These are phyloP conservation scores for Phytophthora agathidicida DNA, from an alignment of 352 stramenopile species.

Conservation along the genomic window DNA sequence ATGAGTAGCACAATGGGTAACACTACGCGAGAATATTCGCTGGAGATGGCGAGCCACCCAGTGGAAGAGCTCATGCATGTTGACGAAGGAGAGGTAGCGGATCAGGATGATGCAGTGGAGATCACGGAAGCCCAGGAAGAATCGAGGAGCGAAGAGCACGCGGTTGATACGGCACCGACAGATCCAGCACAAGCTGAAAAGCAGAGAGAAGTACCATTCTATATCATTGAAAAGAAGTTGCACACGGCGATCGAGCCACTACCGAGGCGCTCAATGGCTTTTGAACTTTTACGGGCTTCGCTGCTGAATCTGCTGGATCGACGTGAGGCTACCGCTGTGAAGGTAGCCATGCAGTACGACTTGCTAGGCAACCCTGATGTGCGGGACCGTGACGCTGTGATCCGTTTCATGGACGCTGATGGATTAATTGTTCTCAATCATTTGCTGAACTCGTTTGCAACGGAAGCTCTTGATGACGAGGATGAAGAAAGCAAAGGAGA, in stretches of 20 bases:
- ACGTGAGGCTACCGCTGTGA: slow-evolving; percentile 40
- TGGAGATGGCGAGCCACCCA: slow-evolving; percentile 47
- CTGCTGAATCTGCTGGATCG: slow-evolving; percentile 63
- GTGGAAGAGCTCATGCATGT: slow-evolving; percentile 38
- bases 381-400: slow-evolving; percentile 65
- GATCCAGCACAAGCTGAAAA: neutral
- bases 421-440: slow-evolving; percentile 67
- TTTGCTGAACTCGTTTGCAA: slow-evolving; percentile 46
- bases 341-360: slow-evolving; percentile 59
- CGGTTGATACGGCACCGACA: neutral
- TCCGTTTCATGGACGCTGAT: slow-evolving; percentile 63
- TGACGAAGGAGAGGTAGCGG: slow-evolving; percentile 32
- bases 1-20: slow-evolving; percentile 17
- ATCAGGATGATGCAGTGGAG: slow-evolving; percentile 8
- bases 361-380: slow-evolving; percentile 66
- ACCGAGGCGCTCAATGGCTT: slow-evolving; percentile 54
- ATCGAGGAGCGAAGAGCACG: neutral
- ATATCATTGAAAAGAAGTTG: slow-evolving; percentile 50
- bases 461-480: slow-evolving; percentile 33
- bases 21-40: slow-evolving; percentile 20
- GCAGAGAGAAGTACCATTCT: slow-evolving; percentile 36
- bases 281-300: slow-evolving; percentile 61
- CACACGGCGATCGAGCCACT: slow-evolving; percentile 43
- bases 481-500: slow-evolving; percentile 19
- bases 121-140: slow-evolving; percentile 1